Percentiles rank a stretch among this genome's conserved stretches.
phyloP scores from a whole-genome alignment of 108 stramenopile species.

The Nitzschia sp. region DNA sequence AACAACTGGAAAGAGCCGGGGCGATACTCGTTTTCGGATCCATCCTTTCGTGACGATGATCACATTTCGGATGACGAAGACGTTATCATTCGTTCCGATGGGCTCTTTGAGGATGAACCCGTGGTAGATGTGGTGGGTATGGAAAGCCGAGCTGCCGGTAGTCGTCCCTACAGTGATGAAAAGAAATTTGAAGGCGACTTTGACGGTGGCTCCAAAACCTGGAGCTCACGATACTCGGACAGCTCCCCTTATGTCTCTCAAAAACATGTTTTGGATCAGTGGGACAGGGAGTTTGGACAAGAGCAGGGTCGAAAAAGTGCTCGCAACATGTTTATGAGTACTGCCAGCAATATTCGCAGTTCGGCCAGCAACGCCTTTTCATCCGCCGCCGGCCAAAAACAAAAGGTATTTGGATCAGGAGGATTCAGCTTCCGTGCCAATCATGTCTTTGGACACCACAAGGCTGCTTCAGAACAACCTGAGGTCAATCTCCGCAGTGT shows the following conservation, averaged over 20 bases:
- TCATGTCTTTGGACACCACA: slow-evolving; percentile 24
- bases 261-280: slow-evolving; percentile 27
- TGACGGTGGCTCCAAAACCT: slow-evolving; percentile 24
- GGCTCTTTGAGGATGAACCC: slow-evolving; percentile 14
- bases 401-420: slow-evolving; percentile 33
- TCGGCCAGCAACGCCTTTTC: not conserved
- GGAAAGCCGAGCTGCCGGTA: slow-evolving; percentile 21
- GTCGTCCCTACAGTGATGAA: not conserved
- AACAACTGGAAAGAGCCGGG: slow-evolving; percentile 5
- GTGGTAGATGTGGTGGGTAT: slow-evolving; percentile 27
- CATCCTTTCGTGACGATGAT: slow-evolving; percentile 31
- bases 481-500: slow-evolving; percentile 22
- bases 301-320: slow-evolving; percentile 13
- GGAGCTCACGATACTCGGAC: slow-evolving; percentile 67
- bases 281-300: slow-evolving; percentile 27
- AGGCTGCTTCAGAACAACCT: not conserved
- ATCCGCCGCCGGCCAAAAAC: not conserved
- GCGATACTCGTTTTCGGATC: slow-evolving; percentile 30
- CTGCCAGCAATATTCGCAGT: slow-evolving; percentile 16
- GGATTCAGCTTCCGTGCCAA: slow-evolving; percentile 39
- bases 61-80: slow-evolving; percentile 30
- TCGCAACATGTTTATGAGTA: slow-evolving; percentile 31
- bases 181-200: slow-evolving; percentile 29
- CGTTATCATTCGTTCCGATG: slow-evolving; percentile 12
- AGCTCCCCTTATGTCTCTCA: not conserved